A percentile compares a stretch with the other conserved stretches of the same genome.
Conservation (phyloP, 352 stramenopile genomes). For the Halophytophthora polymorphica region DNA sequence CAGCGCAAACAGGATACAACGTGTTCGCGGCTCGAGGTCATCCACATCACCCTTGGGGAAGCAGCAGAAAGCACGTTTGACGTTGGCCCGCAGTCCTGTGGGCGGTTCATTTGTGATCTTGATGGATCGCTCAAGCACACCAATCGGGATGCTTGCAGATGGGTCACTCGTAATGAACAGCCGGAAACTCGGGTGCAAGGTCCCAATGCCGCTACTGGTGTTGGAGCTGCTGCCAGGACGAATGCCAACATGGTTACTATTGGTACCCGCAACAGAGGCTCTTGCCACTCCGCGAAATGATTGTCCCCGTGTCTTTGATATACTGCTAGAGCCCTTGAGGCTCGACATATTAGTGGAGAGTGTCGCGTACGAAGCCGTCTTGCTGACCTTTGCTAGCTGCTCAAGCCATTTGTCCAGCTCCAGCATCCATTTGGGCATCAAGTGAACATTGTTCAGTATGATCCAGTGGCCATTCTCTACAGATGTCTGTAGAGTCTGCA, state of each 20-base stretch:
- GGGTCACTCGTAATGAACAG: conserved; percentile 91
- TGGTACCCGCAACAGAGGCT: no score
- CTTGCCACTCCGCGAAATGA: conserved; percentile 5
- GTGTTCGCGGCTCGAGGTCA: conserved; percentile 78
- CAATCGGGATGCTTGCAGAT: conserved; percentile 81
- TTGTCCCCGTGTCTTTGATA: conserved; percentile 20
- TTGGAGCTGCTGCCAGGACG: not conserved
- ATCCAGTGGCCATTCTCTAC: conserved; percentile 94
- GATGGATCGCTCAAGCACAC: conserved; percentile 86
- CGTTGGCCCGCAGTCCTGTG: conserved; percentile 84
- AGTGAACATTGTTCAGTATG: conserved; percentile 93
- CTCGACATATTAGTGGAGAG: conserved; percentile 20
- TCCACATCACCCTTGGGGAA: conserved; percentile 78
- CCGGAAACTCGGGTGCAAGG: conserved; percentile 75
- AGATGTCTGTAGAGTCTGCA: conserved; percentile 82
- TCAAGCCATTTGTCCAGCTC: conserved; percentile 93
- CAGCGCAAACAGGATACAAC: conserved; percentile 87
- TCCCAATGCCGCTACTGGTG: conserved; percentile 14
- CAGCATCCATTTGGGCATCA: conserved; percentile 94
- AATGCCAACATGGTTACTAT: no score
- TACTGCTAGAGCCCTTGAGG: conserved; percentile 19
- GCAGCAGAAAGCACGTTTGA: conserved; percentile 83
- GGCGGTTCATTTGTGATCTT: conserved; percentile 90
- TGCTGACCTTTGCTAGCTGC: conserved; percentile 57
- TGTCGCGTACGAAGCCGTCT: conserved; percentile 42